Conservation (phyloP, 331 rosid species). For the Quercus lobata region DNA sequence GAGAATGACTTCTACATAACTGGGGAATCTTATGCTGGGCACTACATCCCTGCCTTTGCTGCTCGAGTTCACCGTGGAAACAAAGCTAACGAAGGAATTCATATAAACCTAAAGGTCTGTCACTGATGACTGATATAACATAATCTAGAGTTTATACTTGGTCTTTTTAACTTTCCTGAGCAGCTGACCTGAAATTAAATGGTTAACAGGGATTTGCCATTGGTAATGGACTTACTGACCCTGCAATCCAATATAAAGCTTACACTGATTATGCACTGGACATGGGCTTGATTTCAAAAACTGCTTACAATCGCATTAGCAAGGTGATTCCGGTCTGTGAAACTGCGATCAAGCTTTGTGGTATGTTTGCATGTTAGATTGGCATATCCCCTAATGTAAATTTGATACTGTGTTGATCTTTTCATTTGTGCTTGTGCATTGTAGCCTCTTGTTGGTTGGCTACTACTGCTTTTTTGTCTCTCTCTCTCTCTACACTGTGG, state of each 20-base stretch:
- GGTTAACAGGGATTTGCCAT: slow-evolving; percentile 89
- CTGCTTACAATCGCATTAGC: slow-evolving; percentile 61
- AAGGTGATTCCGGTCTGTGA: slow-evolving; percentile 78
- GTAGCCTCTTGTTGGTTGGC: slow-evolving; percentile 3
- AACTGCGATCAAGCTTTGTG: slow-evolving; percentile 76
- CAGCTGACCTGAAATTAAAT: not conserved
- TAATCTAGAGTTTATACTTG: not conserved
- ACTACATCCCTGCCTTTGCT: slow-evolving; percentile 96
- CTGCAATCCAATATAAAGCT: slow-evolving; percentile 87
- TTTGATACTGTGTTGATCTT: not conserved
- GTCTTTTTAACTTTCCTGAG: not conserved
- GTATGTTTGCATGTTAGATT: slow-evolving; percentile 38
- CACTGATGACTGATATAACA: not conserved
- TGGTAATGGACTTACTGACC: slow-evolving; percentile 97
- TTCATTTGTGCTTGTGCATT: not conserved
- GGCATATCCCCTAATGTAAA: not conserved
- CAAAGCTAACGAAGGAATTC: slow-evolving; percentile 92
- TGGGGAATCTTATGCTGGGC: slow-evolving; percentile 98
- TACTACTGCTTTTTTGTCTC: slow-evolving; percentile 3
- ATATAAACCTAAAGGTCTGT: slow-evolving; percentile 79
- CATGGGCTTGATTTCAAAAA: slow-evolving; percentile 60
- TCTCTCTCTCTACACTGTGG: slow-evolving; percentile 1
- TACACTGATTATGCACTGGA: slow-evolving; percentile 88
- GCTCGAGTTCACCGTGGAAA: slow-evolving; percentile 87
- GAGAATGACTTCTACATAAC: slow-evolving; percentile 82